phyloP scores from a whole-genome alignment of 2,329 filamentous ascomycete species.

The Coniella vitis region DNA sequence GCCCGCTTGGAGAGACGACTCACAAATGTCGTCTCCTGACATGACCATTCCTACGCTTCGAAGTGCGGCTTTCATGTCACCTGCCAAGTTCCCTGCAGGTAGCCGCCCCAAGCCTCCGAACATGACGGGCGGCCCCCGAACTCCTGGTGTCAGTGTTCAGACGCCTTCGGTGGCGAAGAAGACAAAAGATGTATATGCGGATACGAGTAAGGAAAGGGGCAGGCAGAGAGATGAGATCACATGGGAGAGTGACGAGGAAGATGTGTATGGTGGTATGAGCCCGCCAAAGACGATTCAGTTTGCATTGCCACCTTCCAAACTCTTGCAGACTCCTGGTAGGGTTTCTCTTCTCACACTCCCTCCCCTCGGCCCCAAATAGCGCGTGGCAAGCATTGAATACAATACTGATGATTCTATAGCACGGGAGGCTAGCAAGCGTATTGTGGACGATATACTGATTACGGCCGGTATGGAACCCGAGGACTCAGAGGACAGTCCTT shows the following conservation, averaged over 20 bases:
- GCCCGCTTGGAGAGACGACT: conserved; percentile 42
- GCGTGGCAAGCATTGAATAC: too few relatives aligned
- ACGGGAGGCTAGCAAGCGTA: conserved; percentile 71
- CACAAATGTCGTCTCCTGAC: conserved; percentile 67
- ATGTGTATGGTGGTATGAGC: conserved; percentile 66
- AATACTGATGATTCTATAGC: conserved; percentile 37
- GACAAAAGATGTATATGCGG: conserved; percentile 42
- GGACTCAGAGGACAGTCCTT: conserved; percentile 55
- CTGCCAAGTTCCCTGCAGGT: conserved; percentile 39
- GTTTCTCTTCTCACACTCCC: conserved; percentile 7
- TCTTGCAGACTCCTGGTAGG: conserved; percentile 74
- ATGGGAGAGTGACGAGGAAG: conserved; percentile 71
- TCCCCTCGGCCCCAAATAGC: too few relatives aligned
- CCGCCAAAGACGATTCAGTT: conserved; percentile 94
- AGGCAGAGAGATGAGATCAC: conserved; percentile 41
- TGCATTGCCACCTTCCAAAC: conserved; percentile 66
- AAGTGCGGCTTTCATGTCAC: conserved; percentile 78
- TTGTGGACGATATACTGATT: conserved; percentile 72
- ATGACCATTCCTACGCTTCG: conserved; percentile 76
- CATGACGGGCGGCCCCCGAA: conserved; percentile 48
- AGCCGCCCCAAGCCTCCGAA: conserved; percentile 19
- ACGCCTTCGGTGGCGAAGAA: conserved; percentile 57
- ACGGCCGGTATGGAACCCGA: conserved; percentile 63
- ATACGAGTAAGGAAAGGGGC: conserved; percentile 21
- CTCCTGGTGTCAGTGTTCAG: conserved; percentile 79